Evolutionary conservation across 2,329 filamentous ascomycete genomes (phyloP).

Genomic region (Lasiodiplodia sp.): DNA sequence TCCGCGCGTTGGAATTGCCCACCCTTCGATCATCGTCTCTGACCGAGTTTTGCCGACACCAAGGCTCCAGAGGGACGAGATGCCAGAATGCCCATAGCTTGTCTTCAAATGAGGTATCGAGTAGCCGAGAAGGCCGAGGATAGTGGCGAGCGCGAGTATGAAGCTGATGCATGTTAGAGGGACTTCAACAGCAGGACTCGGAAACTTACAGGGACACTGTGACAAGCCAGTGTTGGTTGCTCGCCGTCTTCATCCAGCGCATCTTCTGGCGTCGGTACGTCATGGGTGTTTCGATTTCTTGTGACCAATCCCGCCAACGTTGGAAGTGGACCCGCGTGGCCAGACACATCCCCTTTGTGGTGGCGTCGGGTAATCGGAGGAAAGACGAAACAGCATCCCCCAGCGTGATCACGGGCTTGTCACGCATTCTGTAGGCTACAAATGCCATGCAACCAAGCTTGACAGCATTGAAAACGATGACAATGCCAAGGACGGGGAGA

Average conservation of each 20-base stretch:
- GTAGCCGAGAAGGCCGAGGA: constrained; percentile 5
- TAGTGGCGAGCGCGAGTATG: neutral
- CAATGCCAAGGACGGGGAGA: constrained; percentile 2
- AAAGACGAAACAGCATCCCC: constrained; percentile 17
- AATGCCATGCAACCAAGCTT: constrained; percentile 1
- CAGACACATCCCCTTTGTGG: neutral
- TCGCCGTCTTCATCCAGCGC: neutral
- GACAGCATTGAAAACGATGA: constrained; percentile 11
- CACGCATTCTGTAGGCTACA: neutral
- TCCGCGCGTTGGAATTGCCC: constrained; percentile 5
- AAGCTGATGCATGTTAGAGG: neutral
- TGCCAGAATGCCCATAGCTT: neutral
- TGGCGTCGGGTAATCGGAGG: neutral
- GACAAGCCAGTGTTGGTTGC: neutral
- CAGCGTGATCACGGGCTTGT: neutral
- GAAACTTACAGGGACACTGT: neutral
- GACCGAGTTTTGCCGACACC: neutral
- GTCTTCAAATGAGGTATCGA: constrained; percentile 1
- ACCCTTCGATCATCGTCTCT: constrained; percentile 1
- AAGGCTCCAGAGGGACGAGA: neutral
- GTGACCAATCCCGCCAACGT: neutral
- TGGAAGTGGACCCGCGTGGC: constrained; percentile 10
- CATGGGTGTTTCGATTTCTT: neutral
- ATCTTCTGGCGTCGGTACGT: neutral
- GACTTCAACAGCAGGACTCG: neutral